Percentiles rank a stretch among this genome's conserved stretches.
Evolutionary conservation across 345 rosid species (phyloP).

Genomic region (Laguncularia racemosa): DNA sequence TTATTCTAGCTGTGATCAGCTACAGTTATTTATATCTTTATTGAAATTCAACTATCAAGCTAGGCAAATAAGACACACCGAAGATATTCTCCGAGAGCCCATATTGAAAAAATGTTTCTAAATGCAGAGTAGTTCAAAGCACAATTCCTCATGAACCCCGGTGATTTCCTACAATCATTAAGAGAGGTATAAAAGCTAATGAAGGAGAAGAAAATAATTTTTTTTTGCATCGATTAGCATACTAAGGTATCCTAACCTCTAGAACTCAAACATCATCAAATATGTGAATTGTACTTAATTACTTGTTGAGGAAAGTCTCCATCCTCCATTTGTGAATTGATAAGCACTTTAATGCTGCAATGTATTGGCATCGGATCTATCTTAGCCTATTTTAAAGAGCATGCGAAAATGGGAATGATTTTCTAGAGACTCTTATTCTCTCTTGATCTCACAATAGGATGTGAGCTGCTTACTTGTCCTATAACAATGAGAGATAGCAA

Average conservation of each 20-base stretch:
- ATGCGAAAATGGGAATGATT: background rate
- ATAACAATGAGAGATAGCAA: slow-evolving; percentile 35
- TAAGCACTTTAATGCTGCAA: slow-evolving; percentile 29
- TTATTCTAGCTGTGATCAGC: too few species aligned
- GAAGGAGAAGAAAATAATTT: too few species aligned
- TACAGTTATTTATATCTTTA: too few species aligned
- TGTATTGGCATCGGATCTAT: slow-evolving; percentile 33
- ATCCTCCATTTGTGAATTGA: slow-evolving; percentile 44
- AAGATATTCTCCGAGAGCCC: slow-evolving; percentile 41
- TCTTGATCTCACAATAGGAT: background rate
- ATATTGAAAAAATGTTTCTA: slow-evolving; percentile 41
- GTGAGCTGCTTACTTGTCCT: slow-evolving; percentile 27
- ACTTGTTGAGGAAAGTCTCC: slow-evolving; percentile 61
- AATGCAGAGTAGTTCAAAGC: slow-evolving; percentile 38
- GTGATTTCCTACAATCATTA: slow-evolving; percentile 25
- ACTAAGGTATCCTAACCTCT: background rate
- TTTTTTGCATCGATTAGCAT: background rate
- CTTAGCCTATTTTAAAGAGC: slow-evolving; percentile 6
- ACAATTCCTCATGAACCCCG: slow-evolving; percentile 38
- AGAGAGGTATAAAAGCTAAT: background rate
- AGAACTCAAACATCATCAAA: background rate
- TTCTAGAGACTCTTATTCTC: background rate
- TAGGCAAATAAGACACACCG: slow-evolving; percentile 14
- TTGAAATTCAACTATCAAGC: background rate
- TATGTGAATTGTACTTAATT: background rate